Base-by-base conservation (phyloP, 805 yeast genomes). In the Saccharomycopsis oosterbeekiorum region DNA sequence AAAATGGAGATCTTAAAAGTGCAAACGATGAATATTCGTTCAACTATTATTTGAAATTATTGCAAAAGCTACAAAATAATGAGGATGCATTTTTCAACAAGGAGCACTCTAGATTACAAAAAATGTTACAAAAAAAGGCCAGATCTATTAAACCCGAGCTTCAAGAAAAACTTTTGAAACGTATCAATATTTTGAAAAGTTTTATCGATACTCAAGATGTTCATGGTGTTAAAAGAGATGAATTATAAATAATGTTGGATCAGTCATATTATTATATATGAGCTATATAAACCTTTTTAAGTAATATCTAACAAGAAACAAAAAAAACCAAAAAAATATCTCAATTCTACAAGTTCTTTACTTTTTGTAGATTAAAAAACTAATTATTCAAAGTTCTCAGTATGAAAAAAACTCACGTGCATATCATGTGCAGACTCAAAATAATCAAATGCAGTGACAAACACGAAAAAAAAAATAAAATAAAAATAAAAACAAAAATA, bases 21-120 rank as follows among this genome's bases (percentile, higher is more conserved):
- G 68, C 74, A 12, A 39, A 41, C 9, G 60, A 59, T 34, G 56
- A 39, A n/a, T 59, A 56, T 36, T 64, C 65, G 3, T 66, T 73
- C 34, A 74, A 75, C 4, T 84, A 82, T 71, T 84, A 84, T 68
- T 75, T 71, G 56, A 81, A 76, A 65, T 65, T 83, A 57, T 65
- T 81, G 56, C 74, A 76, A 62, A 78, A 77, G 66, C 65, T 81
- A 36, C 69, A 76, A 50, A 73, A 75, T 59, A 83, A 82, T 11
- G 80, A 80, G 54, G 66, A 66, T 3, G 72, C 70, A 1, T 80
- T 75, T 67, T 71, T 81, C 55, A 65, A 65, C 3, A 72, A 70
- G 50, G 88, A 83, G 67, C 64, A 68, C 9, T 63, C 64, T 0
- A 75, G 87, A 68, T 75, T 84, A 59, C 65, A 68, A n/a, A 73